These are phyloP conservation scores for Elongisporangium undulatum DNA, from an alignment of 352 stramenopile genomes.

Conservation along the genomic window DNA sequence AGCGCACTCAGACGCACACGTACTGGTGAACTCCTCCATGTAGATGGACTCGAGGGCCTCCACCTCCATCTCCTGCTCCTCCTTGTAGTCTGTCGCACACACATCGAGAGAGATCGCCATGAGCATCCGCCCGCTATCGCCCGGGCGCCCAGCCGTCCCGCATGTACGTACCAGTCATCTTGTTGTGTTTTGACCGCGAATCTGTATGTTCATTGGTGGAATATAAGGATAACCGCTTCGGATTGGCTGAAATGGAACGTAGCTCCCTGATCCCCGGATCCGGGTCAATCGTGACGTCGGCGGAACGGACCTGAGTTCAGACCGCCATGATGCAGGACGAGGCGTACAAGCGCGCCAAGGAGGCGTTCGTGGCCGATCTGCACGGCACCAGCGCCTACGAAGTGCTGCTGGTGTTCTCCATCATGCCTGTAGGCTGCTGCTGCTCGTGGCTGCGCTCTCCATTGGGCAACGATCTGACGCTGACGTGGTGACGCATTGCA, in stretches of 20 bases:
- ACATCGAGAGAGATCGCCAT: slow-evolving; percentile 6
- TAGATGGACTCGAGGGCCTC: slow-evolving; percentile 88
- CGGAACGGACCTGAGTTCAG: not conserved
- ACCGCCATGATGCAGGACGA: slow-evolving; percentile 44
- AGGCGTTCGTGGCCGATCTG: slow-evolving; percentile 71
- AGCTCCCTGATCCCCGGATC: not conserved
- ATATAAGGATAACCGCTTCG: not conserved
- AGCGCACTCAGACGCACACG: slow-evolving; percentile 8
- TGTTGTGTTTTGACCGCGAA: slow-evolving; percentile 16
- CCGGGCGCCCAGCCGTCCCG: not conserved
- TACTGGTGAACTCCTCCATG: slow-evolving; percentile 88
- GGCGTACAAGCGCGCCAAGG: slow-evolving; percentile 82
- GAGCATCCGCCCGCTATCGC: not conserved
- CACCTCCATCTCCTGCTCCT: slow-evolving; percentile 88
- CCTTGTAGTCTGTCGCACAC: slow-evolving; percentile 67
- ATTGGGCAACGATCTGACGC: not conserved
- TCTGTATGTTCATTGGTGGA: slow-evolving; percentile 23
- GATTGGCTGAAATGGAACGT: slow-evolving; percentile 4
- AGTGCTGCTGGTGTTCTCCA: slow-evolving; percentile 71
- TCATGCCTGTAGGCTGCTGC: slow-evolving; percentile 50
- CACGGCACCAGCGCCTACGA: slow-evolving; percentile 65
- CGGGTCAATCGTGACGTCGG: not conserved
- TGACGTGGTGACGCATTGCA: slow-evolving; percentile 7
- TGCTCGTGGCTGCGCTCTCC: slow-evolving; percentile 2
- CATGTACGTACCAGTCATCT: slow-evolving; percentile 63